These are phyloP conservation scores for Penicillium sp. DNA, from an alignment of 2,329 filamentous ascomycete species.

Conservation along the genomic window DNA sequence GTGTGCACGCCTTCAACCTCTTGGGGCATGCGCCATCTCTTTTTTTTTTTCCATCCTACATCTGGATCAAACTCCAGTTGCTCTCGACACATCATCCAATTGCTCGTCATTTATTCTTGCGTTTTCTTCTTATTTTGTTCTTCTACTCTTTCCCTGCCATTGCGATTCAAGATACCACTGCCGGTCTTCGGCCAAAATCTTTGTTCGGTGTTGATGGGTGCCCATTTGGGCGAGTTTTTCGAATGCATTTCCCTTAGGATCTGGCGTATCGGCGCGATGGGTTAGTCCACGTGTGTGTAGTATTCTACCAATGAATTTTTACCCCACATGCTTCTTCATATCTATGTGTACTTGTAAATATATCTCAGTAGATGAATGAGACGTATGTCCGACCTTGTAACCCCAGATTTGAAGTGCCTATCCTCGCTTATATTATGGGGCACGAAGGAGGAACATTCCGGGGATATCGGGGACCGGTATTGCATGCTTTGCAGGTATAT, in stretches of 20 bases:
- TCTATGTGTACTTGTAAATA: neutral
- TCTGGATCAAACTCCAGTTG: neutral
- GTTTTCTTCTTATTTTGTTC: neutral
- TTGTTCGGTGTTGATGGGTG: slow-evolving; percentile 6
- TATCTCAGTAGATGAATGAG: neutral
- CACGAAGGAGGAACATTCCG: neutral
- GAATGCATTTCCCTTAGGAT: neutral
- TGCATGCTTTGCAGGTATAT: neutral
- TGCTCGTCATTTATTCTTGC: neutral
- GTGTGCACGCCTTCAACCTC: neutral
- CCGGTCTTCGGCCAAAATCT: slow-evolving; percentile 1
- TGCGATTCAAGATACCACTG: slow-evolving; percentile 10
- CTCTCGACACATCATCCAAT: neutral
- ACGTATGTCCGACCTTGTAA: neutral
- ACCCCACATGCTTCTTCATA: neutral
- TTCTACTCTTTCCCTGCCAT: slow-evolving; percentile 1
- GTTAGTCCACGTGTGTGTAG: slow-evolving; percentile 5
- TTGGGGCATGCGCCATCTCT: neutral
- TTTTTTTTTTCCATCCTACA: neutral
- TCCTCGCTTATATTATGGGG: neutral
- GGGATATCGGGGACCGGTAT: neutral
- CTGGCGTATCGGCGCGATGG: slow-evolving; percentile 6
- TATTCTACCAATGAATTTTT: slow-evolving; percentile 2
- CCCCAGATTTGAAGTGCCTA: neutral
- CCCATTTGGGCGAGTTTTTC: neutral